These are phyloP conservation scores for Malassezia psittaci DNA, from an alignment of 1,284 basidiomycete genomes.

Conservation along the genomic window DNA sequence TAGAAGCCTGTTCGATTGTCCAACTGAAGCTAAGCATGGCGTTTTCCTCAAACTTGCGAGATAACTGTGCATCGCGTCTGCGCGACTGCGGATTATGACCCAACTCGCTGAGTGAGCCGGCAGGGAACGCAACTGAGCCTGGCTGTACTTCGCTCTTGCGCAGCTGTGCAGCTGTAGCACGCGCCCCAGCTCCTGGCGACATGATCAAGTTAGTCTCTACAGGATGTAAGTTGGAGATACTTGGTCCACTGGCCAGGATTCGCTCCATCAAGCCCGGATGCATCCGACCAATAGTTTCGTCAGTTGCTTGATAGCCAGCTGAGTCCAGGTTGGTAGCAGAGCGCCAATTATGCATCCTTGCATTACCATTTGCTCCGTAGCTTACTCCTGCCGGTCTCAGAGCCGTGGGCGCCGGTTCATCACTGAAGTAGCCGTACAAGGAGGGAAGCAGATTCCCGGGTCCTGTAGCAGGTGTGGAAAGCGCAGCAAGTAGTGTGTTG, in stretches of 20 bases:
- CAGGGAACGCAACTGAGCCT: slow-evolving; percentile 8
- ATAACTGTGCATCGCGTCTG: slow-evolving; percentile 6
- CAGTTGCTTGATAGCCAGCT: background rate
- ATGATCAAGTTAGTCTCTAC: background rate
- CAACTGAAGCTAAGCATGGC: slow-evolving; percentile 34
- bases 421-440: slow-evolving; percentile 12
- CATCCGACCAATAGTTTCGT: slow-evolving; percentile 2
- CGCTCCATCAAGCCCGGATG: slow-evolving; percentile 9
- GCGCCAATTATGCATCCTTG: background rate
- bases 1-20: slow-evolving; percentile 28
- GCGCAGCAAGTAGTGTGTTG: slow-evolving; percentile 7
- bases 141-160: slow-evolving; percentile 4
- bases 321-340: background rate
- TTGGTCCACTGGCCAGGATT: slow-evolving; percentile 11
- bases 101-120: slow-evolving; percentile 8
- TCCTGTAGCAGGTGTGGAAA: slow-evolving; percentile 1
- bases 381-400: slow-evolving; percentile 9
- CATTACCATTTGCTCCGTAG: slow-evolving; percentile 1
- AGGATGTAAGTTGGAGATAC: slow-evolving; percentile 13
- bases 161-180: background rate
- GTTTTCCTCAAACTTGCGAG: slow-evolving; percentile 30
- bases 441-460: slow-evolving; percentile 10
- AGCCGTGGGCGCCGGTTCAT: slow-evolving; percentile 14
- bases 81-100: background rate
- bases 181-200: slow-evolving; percentile 8